Percentiles rank a stretch among this genome's conserved stretches.
phyloP scores from a whole-genome alignment of 1,284 basidiomycete species.

The Golubevia pallescens region DNA sequence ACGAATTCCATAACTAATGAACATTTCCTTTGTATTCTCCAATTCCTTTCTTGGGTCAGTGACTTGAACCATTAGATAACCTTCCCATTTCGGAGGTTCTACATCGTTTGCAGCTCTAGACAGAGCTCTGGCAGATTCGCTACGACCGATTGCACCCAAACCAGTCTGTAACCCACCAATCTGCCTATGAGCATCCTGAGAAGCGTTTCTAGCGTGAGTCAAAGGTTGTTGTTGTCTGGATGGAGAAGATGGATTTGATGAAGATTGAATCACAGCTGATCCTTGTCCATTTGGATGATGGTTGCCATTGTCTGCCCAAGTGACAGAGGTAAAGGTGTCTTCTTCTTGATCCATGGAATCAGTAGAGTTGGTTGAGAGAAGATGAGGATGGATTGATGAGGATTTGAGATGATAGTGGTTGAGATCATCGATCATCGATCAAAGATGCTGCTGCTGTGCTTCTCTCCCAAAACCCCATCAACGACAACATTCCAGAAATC shows the following conservation, averaged over 20 bases:
- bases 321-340: slow-evolving; percentile 52
- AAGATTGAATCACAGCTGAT: slow-evolving; percentile 15
- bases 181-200: not conserved
- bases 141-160: too few species aligned
- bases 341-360: slow-evolving; percentile 20
- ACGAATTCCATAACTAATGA: slow-evolving; percentile 89
- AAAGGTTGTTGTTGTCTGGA: too few species aligned
- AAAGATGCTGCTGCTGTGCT: too few species aligned
- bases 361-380: not conserved
- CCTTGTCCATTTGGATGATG: slow-evolving; percentile 1
- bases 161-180: not conserved
- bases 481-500: too few species aligned
- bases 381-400: too few species aligned
- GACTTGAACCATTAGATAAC: slow-evolving; percentile 71
- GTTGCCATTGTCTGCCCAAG: slow-evolving; percentile 32
- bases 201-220: not conserved
- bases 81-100: slow-evolving; percentile 30
- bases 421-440: too few species aligned
- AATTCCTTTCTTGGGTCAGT: slow-evolving; percentile 93
- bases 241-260: slow-evolving; percentile 14
- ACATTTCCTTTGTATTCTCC: slow-evolving; percentile 92
- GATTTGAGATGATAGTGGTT: too few species aligned
- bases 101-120: slow-evolving; percentile 1
- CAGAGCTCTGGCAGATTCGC: too few species aligned
- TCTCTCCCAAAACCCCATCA: too few species aligned